phyloP scores from a whole-genome alignment of 345 rosid species.

The Bretschneidera sinensis region DNA sequence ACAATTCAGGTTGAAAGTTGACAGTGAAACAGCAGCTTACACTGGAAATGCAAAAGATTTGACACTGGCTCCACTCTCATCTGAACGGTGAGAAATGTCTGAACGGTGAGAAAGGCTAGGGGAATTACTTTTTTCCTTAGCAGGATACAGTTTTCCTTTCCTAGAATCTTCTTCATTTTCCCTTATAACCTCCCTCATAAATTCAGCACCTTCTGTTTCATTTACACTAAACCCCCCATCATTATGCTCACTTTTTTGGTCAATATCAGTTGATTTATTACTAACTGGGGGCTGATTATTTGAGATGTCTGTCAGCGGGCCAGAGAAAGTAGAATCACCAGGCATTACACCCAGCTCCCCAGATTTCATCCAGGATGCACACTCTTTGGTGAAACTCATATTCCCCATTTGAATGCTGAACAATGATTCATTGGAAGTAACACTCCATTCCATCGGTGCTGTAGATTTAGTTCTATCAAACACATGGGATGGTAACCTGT shows the following conservation, averaged over 20 bases:
- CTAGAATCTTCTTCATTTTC: slow-evolving; percentile 31
- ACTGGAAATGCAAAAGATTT: slow-evolving; percentile 82
- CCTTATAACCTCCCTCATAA: slow-evolving; percentile 46
- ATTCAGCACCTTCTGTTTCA: slow-evolving; percentile 54
- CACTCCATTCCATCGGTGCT: slow-evolving; percentile 65
- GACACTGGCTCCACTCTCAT: slow-evolving; percentile 37
- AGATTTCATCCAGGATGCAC: slow-evolving; percentile 34
- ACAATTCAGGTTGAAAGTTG: too few relatives aligned
- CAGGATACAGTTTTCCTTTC: slow-evolving; percentile 12
- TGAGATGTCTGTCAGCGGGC: slow-evolving; percentile 22
- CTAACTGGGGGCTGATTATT: slow-evolving; percentile 21
- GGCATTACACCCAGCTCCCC: slow-evolving; percentile 44
- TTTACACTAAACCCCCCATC: slow-evolving; percentile 31
- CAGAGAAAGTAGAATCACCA: slow-evolving; percentile 16
- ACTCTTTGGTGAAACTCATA: slow-evolving; percentile 56
- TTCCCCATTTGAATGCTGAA: slow-evolving; percentile 77
- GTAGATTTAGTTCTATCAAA: slow-evolving; percentile 48
- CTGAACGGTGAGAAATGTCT: too few relatives aligned
- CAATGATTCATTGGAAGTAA: slow-evolving; percentile 66
- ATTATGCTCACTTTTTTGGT: slow-evolving; percentile 14
- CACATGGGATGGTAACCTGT: slow-evolving; percentile 61
- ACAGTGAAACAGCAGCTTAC: slow-evolving; percentile 38
- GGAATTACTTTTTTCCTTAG: slow-evolving; percentile 1
- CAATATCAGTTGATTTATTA: slow-evolving; percentile 28
- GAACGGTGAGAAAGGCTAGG: slow-evolving; percentile 28